Percentiles rank a stretch among this genome's conserved stretches.
phyloP scores from a whole-genome alignment of 2,329 filamentous ascomycete species.

The Metarhizium sp. region DNA sequence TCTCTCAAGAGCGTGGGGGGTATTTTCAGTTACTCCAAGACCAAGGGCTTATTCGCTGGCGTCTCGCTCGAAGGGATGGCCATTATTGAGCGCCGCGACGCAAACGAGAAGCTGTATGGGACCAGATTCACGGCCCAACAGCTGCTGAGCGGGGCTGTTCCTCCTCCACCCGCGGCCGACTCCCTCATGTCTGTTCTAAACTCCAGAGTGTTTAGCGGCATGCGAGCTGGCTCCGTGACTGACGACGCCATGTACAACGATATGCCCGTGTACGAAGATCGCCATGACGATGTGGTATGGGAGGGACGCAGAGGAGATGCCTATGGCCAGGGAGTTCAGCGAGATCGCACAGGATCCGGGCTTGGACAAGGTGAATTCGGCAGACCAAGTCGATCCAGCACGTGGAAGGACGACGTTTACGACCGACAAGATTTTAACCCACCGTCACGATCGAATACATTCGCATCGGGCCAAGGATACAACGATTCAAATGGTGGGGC shows the following conservation, averaged over 20 bases:
- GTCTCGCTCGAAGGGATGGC: constrained; percentile 90
- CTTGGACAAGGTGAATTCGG: constrained; percentile 39
- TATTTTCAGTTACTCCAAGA: constrained; percentile 96
- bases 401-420: constrained; percentile 70
- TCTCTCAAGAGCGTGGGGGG: constrained; percentile 82
- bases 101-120: constrained; percentile 93
- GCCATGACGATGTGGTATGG: constrained; percentile 77
- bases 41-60: constrained; percentile 92
- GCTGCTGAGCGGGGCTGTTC: constrained; percentile 69
- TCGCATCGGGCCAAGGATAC: constrained; percentile 31
- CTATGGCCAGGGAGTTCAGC: constrained; percentile 53
- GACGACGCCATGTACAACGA: constrained; percentile 85
- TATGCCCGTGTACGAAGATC: constrained; percentile 76
- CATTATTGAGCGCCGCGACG: constrained; percentile 89
- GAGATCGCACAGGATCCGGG: constrained; percentile 25
- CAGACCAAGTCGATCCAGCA: constrained; percentile 52
- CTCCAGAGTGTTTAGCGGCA: constrained; percentile 72
- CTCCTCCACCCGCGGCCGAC: constrained; percentile 70
- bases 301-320: constrained; percentile 63
- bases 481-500: constrained; percentile 35
- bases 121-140: constrained; percentile 71
- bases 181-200: constrained; percentile 80
- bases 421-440: constrained; percentile 43
- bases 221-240: constrained; percentile 29
- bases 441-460: constrained; percentile 42